Conservation (phyloP, 1,139 yeast species). For the Yamadazyma siamensis region DNA sequence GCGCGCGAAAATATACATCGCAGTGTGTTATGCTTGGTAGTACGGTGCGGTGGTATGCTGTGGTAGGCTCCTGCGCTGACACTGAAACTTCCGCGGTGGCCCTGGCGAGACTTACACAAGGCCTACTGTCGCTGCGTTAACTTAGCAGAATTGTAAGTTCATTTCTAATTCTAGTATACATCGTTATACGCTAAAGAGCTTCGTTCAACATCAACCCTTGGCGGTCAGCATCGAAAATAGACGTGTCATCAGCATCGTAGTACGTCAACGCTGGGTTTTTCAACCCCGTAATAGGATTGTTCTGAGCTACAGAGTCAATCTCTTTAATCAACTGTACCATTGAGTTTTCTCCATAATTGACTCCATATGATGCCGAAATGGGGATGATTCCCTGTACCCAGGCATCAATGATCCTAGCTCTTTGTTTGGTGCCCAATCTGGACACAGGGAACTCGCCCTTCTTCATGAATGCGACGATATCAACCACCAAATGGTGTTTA, state of each 20-base stretch:
- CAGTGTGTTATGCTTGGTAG: no score
- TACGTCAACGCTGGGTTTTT: conserved; percentile 44
- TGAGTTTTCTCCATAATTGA: conserved; percentile 65
- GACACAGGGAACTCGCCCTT: conserved; percentile 66
- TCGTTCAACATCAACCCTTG: conserved; percentile 27
- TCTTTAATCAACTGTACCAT: conserved; percentile 54
- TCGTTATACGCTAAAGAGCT: no score
- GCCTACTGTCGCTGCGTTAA: no score
- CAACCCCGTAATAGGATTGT: conserved; percentile 42
- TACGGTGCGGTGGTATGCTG: no score
- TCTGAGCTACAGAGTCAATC: conserved; percentile 40
- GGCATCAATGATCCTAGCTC: conserved; percentile 64
- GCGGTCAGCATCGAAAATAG: conserved; percentile 28
- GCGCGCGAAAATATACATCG: no score
- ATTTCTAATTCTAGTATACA: no score
- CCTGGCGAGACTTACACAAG: no score
- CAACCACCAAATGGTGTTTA: conserved; percentile 81
- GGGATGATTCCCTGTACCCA: conserved; percentile 51
- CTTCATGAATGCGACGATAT: conserved; percentile 77
- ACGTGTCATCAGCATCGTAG: conserved; percentile 30
- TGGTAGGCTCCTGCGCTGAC: no score
- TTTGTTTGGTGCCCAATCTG: conserved; percentile 69
- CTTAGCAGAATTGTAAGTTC: no score
- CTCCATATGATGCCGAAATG: conserved; percentile 41
- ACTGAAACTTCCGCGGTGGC: no score